Conservation (phyloP, 352 stramenopile genomes). For the Phytophthora quininea region DNA sequence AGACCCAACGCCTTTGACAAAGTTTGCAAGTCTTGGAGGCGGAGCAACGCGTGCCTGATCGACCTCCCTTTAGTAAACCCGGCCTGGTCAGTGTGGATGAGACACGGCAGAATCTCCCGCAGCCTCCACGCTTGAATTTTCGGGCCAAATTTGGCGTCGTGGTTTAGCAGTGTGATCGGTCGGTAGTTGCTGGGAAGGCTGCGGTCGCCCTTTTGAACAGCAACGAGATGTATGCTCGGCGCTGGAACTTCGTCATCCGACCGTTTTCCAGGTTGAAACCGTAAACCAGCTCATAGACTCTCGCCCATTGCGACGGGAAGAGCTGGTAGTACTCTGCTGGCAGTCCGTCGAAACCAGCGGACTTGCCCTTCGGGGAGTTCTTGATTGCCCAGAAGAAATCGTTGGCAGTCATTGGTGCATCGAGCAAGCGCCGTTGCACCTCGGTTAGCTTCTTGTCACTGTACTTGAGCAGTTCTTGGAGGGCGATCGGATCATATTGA, state of each 20-base stretch:
- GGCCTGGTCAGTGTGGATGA: slow-evolving; percentile 7
- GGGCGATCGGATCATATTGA: background rate
- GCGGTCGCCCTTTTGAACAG: slow-evolving; percentile 11
- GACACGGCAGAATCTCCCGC: background rate
- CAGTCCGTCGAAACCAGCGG: slow-evolving; percentile 10
- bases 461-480: background rate
- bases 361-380: slow-evolving; percentile 7
- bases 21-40: slow-evolving; percentile 24
- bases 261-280: slow-evolving; percentile 5
- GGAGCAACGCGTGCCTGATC: slow-evolving; percentile 3
- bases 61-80: slow-evolving; percentile 6
- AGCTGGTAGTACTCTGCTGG: slow-evolving; percentile 22
- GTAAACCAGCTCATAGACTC: slow-evolving; percentile 22
- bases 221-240: slow-evolving; percentile 15
- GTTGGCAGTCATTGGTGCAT: slow-evolving; percentile 8
- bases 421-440: background rate
- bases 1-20: background rate
- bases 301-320: slow-evolving; percentile 1
- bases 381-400: slow-evolving; percentile 25
- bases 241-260: slow-evolving; percentile 16
- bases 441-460: background rate
- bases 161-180: slow-evolving; percentile 18
- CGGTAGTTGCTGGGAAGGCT: slow-evolving; percentile 8
- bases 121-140: slow-evolving; percentile 15
- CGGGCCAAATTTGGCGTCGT: slow-evolving; percentile 24